A percentile compares a stretch with the other conserved stretches of the same genome.
Conservation (phyloP, 169 alveolate species). For the Cyclospora cayetanensis region DNA sequence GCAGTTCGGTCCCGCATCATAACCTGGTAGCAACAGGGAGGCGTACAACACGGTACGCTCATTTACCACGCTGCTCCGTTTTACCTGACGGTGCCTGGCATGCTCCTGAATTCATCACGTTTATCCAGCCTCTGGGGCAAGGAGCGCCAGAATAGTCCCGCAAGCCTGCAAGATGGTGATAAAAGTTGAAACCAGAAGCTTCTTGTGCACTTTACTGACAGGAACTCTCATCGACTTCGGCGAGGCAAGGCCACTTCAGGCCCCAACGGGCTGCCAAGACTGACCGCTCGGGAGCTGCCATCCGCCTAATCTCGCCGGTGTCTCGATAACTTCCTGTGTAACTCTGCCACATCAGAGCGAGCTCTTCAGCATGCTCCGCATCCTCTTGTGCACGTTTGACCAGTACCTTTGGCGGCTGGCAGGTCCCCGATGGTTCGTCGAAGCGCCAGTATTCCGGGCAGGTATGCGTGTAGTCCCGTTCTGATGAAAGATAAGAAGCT, state of each 20-base stretch:
- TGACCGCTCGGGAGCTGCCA: neutral
- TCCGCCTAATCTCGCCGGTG: neutral
- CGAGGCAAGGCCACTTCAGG: neutral
- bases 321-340: slow-evolving; percentile 21
- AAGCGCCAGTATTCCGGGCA: slow-evolving; percentile 49
- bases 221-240: neutral
- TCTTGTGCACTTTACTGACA: neutral
- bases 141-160: slow-evolving; percentile 31
- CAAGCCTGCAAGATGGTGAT: neutral
- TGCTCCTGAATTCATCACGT: slow-evolving; percentile 23
- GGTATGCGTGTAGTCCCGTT: slow-evolving; percentile 42
- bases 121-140: slow-evolving; percentile 46
- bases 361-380: too few relatives aligned
- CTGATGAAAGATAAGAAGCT: neutral
- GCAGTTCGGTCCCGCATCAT: neutral
- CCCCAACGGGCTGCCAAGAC: neutral
- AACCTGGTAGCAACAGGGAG: neutral
- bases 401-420: slow-evolving; percentile 61
- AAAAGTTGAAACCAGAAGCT: neutral
- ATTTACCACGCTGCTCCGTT: too few relatives aligned
- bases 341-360: neutral
- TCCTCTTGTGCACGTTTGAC: too few relatives aligned
- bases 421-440: neutral
- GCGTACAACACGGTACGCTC: neutral
- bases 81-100: slow-evolving; percentile 34